Evolutionary conservation across 1,284 basidiomycete species (phyloP).

Genomic region (Leccinum fallax): DNA sequence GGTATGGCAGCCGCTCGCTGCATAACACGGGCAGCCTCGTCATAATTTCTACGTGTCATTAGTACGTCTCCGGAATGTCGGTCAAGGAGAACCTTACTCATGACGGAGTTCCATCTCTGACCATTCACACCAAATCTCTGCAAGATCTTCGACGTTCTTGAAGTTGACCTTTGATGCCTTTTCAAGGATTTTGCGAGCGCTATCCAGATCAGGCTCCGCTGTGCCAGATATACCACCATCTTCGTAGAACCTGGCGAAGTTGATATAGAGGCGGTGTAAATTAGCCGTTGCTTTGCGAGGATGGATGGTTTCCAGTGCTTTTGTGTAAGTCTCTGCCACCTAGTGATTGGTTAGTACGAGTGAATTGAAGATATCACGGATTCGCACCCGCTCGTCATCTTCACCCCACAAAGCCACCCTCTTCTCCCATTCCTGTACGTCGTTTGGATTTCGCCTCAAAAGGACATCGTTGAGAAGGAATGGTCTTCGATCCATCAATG

Average conservation of each 20-base stretch:
- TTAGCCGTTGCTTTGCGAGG: conserved; percentile 93
- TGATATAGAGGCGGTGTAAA: conserved; percentile 88
- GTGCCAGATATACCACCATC: conserved; percentile 83
- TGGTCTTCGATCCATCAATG: conserved; percentile 92
- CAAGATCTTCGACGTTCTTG: conserved; percentile 95
- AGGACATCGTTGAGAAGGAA: conserved; percentile 98
- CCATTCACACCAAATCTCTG: conserved; percentile 99
- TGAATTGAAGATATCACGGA: not conserved
- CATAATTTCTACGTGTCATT: conserved; percentile 75
- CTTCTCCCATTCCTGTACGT: conserved; percentile 99
- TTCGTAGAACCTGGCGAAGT: conserved; percentile 98
- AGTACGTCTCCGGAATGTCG: conserved; percentile 10
- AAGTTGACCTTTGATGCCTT: conserved; percentile 92
- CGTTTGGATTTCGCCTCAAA: conserved; percentile 92
- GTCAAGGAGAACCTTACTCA: conserved; percentile 61
- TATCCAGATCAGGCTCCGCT: conserved; percentile 81
- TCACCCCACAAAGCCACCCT: conserved; percentile 92
- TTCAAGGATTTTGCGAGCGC: conserved; percentile 90
- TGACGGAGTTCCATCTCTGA: conserved; percentile 97
- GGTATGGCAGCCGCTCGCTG: conserved; percentile 92
- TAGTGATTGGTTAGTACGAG: conserved; percentile 33
- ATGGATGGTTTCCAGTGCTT: conserved; percentile 86
- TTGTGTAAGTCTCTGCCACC: conserved; percentile 92
- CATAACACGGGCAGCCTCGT: conserved; percentile 94
- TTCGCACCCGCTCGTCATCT: conserved; percentile 83